These are phyloP conservation scores for Alternaria longipes DNA, from an alignment of 2,329 filamentous ascomycete species.

Conservation along the genomic window DNA sequence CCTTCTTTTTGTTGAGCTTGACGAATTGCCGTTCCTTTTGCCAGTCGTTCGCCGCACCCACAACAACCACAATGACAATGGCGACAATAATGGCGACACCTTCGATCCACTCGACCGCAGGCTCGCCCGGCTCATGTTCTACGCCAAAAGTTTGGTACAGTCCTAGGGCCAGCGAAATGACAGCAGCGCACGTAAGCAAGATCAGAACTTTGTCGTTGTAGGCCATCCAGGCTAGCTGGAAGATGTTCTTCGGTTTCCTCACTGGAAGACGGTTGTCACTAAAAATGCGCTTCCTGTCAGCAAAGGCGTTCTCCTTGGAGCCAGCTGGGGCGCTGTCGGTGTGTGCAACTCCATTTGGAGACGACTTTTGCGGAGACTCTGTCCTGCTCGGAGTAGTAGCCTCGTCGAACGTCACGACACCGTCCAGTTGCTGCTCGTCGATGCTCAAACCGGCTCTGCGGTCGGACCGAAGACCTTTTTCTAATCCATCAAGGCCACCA, in stretches of 20 bases:
- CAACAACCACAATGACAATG: constrained; percentile 77
- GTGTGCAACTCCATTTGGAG: constrained; percentile 19
- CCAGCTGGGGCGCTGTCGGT: constrained; percentile 36
- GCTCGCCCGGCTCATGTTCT: constrained; percentile 59
- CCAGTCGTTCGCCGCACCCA: constrained; percentile 82
- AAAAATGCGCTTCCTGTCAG: constrained; percentile 75
- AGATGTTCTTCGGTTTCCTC: constrained; percentile 73
- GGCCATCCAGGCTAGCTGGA: constrained; percentile 79
- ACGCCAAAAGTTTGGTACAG: constrained; percentile 75
- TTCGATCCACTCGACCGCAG: constrained; percentile 81
- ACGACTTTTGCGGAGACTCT: constrained; percentile 30
- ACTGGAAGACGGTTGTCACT: constrained; percentile 75
- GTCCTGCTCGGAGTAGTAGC: constrained; percentile 52
- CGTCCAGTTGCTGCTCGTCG: constrained; percentile 72
- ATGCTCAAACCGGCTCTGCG: constrained; percentile 71
- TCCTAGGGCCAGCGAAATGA: constrained; percentile 77
- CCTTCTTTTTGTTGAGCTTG: constrained; percentile 81
- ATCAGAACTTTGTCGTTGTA: constrained; percentile 81
- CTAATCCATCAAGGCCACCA: constrained; percentile 75
- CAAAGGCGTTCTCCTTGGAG: constrained; percentile 50
- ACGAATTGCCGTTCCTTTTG: constrained; percentile 84
- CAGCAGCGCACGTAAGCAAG: constrained; percentile 65
- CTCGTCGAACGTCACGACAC: constrained; percentile 74
- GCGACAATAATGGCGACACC: constrained; percentile 81
- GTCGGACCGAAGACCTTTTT: constrained; percentile 76